A percentile compares a stretch with the other conserved stretches of the same genome.
Evolutionary conservation across 2,329 filamentous ascomycete genomes (phyloP).

Genomic region (Trichoderma lentiforme): DNA sequence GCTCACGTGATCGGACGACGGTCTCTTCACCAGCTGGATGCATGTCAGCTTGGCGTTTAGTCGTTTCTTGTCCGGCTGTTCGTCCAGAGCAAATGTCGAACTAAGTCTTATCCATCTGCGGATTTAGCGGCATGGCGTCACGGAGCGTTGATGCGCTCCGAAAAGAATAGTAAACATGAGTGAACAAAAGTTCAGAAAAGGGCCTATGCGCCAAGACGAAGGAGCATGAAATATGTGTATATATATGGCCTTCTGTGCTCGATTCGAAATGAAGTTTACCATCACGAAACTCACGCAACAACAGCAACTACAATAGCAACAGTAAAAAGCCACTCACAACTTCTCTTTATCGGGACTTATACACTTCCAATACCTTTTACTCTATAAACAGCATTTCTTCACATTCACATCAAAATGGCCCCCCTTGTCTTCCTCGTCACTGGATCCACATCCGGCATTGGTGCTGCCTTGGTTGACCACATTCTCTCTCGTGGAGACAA

Average conservation of each 20-base stretch:
- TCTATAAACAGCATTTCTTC: not conserved
- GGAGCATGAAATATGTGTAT: not conserved
- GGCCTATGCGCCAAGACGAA: not conserved
- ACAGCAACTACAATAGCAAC: not conserved
- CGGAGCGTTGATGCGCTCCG: not conserved
- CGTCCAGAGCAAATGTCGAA: not conserved
- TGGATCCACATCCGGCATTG: conserved; percentile 34
- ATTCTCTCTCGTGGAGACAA: conserved; percentile 29
- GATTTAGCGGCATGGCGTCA: not conserved
- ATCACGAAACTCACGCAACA: not conserved
- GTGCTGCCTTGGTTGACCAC: conserved; percentile 26
- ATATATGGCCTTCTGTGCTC: not conserved
- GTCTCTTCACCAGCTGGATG: not conserved
- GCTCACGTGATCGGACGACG: not conserved
- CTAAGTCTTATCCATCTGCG: not conserved
- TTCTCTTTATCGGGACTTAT: not conserved
- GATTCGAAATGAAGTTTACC: not conserved
- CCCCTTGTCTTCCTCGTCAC: conserved; percentile 34
- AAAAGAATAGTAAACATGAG: not conserved
- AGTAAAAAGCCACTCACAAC: not conserved
- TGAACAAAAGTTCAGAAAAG: no score
- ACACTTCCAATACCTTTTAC: not conserved
- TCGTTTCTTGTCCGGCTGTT: not conserved
- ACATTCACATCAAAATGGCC: conserved; percentile 23
- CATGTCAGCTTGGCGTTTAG: not conserved